phyloP scores from a whole-genome alignment of 177 flowering plant species.

The Vitis hybrid region DNA sequence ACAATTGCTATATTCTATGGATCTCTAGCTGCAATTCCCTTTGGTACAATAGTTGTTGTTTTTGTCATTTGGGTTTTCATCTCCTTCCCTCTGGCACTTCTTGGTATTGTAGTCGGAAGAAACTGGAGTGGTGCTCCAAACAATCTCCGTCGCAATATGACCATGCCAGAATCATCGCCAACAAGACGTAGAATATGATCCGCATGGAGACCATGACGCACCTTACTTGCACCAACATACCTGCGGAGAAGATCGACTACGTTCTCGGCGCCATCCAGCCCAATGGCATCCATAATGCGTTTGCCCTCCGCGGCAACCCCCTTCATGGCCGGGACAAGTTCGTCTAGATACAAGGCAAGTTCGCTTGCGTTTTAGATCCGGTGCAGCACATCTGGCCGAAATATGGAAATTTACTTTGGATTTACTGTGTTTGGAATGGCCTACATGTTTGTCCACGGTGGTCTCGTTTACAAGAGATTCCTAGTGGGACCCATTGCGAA shows the following conservation, averaged over 20 bases:
- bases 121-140: no score
- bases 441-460: no score
- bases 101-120: no score
- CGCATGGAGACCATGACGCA: conserved; percentile 99
- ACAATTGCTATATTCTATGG: conserved; percentile 97
- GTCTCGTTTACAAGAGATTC: no score
- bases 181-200: conserved; percentile 89
- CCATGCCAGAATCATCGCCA: conserved; percentile 36
- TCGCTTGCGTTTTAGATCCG: conserved; percentile 86
- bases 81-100: conserved; percentile 81
- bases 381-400: conserved; percentile 18
- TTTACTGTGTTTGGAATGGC: no score
- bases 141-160: no score
- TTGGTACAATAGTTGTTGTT: conserved; percentile 66
- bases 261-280: conserved; percentile 71
- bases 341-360: conserved; percentile 84
- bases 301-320: conserved; percentile 95
- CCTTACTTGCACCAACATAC: conserved; percentile 98
- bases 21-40: conserved; percentile 96
- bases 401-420: no score
- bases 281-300: conserved; percentile 89
- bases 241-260: conserved; percentile 85
- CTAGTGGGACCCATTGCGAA: no score
- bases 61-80: conserved; percentile 48
- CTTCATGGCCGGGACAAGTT: conserved; percentile 99